A percentile compares a stretch with the other conserved stretches of the same genome.
phyloP scores from a whole-genome alignment of 1,284 basidiomycete genomes.

The Leccinum fallax region DNA sequence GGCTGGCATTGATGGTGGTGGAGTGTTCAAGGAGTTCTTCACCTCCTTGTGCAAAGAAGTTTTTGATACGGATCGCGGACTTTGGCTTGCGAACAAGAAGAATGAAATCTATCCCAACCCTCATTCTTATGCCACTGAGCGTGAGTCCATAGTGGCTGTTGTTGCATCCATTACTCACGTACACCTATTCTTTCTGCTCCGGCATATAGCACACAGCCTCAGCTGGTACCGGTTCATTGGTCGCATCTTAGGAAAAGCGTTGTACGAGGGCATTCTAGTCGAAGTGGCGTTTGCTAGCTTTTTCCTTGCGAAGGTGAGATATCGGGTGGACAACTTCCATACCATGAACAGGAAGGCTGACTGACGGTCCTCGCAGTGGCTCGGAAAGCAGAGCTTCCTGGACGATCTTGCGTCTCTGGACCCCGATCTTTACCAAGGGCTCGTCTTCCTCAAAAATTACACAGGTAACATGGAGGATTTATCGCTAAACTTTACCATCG shows the following conservation, averaged over 20 bases:
- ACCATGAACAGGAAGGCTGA: conserved; percentile 2
- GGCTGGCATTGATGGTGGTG: conserved; percentile 93
- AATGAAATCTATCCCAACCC: conserved; percentile 97
- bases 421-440: conserved; percentile 88
- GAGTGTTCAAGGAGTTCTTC: conserved; percentile 98
- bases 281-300: conserved; percentile 96
- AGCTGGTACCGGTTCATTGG: conserved; percentile 97
- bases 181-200: neutral
- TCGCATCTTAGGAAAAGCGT: conserved; percentile 90
- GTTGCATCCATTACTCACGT: conserved; percentile 7
- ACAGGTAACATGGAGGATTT: conserved; percentile 87
- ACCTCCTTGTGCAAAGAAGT: conserved; percentile 91
- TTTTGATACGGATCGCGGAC: conserved; percentile 91
- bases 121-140: conserved; percentile 83
- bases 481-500: conserved; percentile 90
- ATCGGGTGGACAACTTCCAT: neutral
- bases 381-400: conserved; percentile 85
- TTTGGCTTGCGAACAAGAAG: conserved; percentile 90
- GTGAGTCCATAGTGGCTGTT: conserved; percentile 44
- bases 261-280: conserved; percentile 97
- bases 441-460: conserved; percentile 94
- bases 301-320: conserved; percentile 83
- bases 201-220: conserved; percentile 68
- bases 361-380: conserved; percentile 59
- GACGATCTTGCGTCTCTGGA: conserved; percentile 94